Evolutionary conservation across 2,329 filamentous ascomycete genomes (phyloP).

Genomic region (Ophiostoma australiae): DNA sequence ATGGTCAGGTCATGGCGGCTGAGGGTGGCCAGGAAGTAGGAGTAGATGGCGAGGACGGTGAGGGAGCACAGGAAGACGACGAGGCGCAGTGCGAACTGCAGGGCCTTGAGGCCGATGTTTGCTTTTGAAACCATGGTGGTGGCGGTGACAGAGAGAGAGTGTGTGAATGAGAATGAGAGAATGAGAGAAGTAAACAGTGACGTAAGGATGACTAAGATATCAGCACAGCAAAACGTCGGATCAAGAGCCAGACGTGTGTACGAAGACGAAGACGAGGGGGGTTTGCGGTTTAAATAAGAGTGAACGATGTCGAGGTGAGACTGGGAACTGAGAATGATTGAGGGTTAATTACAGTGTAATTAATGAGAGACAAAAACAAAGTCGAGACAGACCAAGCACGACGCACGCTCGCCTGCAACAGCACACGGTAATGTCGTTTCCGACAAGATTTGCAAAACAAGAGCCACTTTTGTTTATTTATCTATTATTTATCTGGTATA

Average conservation of each 20-base stretch:
- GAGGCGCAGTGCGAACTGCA: slow-evolving; percentile 66
- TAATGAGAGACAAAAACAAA: not conserved
- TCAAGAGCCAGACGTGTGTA: not conserved
- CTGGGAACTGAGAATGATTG: not conserved
- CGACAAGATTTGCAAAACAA: not conserved
- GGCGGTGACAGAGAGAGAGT: not conserved
- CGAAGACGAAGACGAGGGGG: not conserved
- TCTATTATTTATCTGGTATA: not conserved
- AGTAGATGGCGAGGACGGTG: slow-evolving; percentile 72
- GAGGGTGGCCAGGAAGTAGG: slow-evolving; percentile 76
- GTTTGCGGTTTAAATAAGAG: not conserved
- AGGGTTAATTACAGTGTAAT: not conserved
- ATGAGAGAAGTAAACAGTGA: not conserved
- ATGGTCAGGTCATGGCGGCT: slow-evolving; percentile 60
- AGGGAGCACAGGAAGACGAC: slow-evolving; percentile 68
- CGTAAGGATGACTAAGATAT: not conserved
- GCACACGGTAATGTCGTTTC: not conserved
- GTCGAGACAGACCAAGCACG: too few species aligned
- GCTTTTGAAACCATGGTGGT: slow-evolving; percentile 52
- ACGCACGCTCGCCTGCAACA: too few species aligned
- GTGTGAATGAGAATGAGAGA: not conserved
- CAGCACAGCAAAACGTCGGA: not conserved
- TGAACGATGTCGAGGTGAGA: not conserved
- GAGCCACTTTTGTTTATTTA: not conserved
- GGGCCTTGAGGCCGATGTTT: slow-evolving; percentile 60